phyloP scores from a whole-genome alignment of 768 basidiomycete species.

The Pisolithus sp. region DNA sequence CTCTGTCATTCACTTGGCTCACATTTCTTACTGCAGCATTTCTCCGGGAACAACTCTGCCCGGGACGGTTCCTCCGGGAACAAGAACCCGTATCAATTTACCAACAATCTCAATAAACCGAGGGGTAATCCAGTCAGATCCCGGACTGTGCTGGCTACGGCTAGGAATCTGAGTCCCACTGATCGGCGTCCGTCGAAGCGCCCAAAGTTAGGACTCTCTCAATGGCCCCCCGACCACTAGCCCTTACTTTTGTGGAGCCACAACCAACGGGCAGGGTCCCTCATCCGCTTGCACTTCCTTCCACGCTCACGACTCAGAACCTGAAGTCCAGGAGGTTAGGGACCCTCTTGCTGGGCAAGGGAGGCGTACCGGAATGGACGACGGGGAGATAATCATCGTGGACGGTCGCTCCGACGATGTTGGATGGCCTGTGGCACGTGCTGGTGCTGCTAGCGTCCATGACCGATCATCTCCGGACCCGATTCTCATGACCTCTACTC shows the following conservation, averaged over 20 bases:
- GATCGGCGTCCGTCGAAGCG: slow-evolving; percentile 18
- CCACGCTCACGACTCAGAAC: slow-evolving; percentile 6
- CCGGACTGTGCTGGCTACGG: slow-evolving; percentile 16
- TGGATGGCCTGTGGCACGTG: slow-evolving; percentile 15
- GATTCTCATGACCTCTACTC: background rate
- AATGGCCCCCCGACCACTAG: background rate
- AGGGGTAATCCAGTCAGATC: slow-evolving; percentile 20
- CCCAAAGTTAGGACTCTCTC: slow-evolving; percentile 9
- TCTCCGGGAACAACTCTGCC: background rate
- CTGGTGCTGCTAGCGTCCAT: background rate
- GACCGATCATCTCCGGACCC: slow-evolving; percentile 23
- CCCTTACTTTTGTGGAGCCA: background rate
- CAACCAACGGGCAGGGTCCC: slow-evolving; percentile 4
- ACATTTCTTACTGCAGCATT: slow-evolving; percentile 8
- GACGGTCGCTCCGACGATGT: slow-evolving; percentile 15
- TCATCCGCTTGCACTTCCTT: background rate
- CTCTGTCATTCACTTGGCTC: background rate
- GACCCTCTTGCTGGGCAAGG: background rate
- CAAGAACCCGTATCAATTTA: background rate
- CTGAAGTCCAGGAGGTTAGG: slow-evolving; percentile 19
- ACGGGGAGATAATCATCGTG: slow-evolving; percentile 18
- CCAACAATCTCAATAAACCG: background rate
- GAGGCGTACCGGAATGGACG: slow-evolving; percentile 3
- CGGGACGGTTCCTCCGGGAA: background rate
- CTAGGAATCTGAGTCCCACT: background rate